Evolutionary conservation across 2,329 filamentous ascomycete genomes (phyloP), one percentile per base, ranked within the genome.

Genomic region (Zalaria sp.): DNA sequence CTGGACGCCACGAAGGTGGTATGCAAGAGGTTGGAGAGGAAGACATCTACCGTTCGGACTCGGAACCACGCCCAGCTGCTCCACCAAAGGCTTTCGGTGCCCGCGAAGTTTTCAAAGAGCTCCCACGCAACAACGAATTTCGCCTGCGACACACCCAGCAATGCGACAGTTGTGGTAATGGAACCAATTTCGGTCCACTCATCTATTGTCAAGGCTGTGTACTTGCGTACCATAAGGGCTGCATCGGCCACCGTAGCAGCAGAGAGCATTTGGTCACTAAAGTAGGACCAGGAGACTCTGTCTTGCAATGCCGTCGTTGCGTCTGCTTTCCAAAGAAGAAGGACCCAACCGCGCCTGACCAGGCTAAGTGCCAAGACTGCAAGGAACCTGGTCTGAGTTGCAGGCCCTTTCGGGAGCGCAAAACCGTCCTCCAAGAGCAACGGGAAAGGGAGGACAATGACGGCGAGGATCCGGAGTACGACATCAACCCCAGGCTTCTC

Each of bases 191-290:
- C 54, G 86, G 84, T 1, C 68, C 74, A 34, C 66, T 98, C 25
- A 72, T 98, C 29, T 79, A 81, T 54, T 98, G 91, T 51, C 93
- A 98, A 62, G 91, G 91, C 27, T 98, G 91, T 57, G 86, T 81
- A 2, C 68, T 80, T 38, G 72, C 83, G 0, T 94, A 86, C 51
- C 91, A 98, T 61, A 85, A 83, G 58, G 65, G 64, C 34, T 98
- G 91, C 55, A 69, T 98, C 27, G 87, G 89, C 1, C 68, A 71
- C 38, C 76, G 91, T 39, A 74, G 72, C 40, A 67, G 59, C 8
- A 74, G 91, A 46, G 86, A 94, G n/a, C 91, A 96, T 57, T 65
- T 91, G 31, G 85, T 85, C 6, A 96, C 87, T 25, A 98, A 96
- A 58, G 62, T 95, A 40, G 79, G 69, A 2, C 68, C 81, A 1